Percentiles rank a stretch among this genome's conserved stretches.
Conservation (phyloP, 768 basidiomycete species). For the Tylopilus intermedius region DNA sequence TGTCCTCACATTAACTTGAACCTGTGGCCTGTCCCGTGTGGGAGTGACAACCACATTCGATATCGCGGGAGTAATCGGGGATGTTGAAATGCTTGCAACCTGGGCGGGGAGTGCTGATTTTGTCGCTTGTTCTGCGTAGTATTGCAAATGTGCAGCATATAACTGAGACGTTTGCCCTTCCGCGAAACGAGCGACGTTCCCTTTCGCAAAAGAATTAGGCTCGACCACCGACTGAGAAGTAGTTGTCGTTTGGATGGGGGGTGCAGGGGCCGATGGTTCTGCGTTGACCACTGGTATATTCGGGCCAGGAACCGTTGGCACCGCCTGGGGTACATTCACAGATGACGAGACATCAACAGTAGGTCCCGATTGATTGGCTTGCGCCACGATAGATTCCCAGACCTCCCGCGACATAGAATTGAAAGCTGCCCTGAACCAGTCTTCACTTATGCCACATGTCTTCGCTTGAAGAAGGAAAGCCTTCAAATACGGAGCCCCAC, state of each 20-base stretch:
- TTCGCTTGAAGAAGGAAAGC: conserved; percentile 12
- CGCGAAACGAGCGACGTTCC: not conserved
- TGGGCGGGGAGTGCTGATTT: conserved; percentile 6
- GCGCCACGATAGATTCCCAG: conserved; percentile 10
- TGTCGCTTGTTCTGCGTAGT: conserved; percentile 19
- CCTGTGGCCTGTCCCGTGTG: not conserved
- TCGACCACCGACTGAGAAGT: not conserved
- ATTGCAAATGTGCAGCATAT: conserved; percentile 18
- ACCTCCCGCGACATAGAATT: conserved; percentile 15
- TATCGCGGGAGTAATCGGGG: not conserved
- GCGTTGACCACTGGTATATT: not conserved
- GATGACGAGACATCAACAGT: not conserved
- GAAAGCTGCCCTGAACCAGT: conserved; percentile 18
- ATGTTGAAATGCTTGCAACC: not conserved
- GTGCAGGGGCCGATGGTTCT: not conserved
- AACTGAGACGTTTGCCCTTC: not conserved
- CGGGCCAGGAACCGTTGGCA: not conserved
- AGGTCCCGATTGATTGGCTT: conserved; percentile 1
- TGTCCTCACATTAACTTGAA: conserved; percentile 13
- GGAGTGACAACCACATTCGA: conserved; percentile 10
- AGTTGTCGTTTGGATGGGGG: not conserved
- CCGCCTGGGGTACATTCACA: not conserved
- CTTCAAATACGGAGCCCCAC: conserved; percentile 12
- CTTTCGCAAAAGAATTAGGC: not conserved
- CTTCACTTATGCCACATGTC: conserved; percentile 15